Evolutionary conservation across 495 filamentous ascomycete species (phyloP), one percentile per base, ranked within the genome.

Genomic region (Hyaloscypha bicolor): DNA sequence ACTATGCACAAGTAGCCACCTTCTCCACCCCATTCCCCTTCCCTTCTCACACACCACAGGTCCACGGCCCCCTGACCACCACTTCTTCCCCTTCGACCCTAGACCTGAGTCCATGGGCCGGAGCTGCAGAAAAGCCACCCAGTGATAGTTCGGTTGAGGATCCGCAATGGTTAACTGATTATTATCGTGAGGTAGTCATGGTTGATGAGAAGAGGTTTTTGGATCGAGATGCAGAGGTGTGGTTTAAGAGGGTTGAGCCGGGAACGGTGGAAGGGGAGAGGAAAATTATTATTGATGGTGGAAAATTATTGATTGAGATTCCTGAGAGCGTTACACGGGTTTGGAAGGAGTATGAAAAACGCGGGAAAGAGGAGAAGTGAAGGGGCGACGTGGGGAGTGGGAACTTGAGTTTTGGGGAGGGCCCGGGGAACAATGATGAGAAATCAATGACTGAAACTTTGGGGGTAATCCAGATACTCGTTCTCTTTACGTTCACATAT

Each of bases 261-360:
- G 62, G 62, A 21, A 64, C 21, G 11, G 62, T 64, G 14, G 48
- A 33, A 19, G 62, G 62, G 8, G 62, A 64, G 2, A 55, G 52
- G 62, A 64, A 32, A 29, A 29, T 64, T 55, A 55, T 64, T 55
- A 64, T 64, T 55, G 31, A 64, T 9, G 51, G 55, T 52, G 62
- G 62, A 16, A 64, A 64, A 42, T 25, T 3, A 9, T 32, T 55
- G 45, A 55, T 64, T 33, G 62, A 64, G 22, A 35, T 64, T 64
- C 35, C 22, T n/a, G 62, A 55, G 52, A 48, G 32, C 9, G 62
- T 64, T 2, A 55, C 30, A 45, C 31, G 25, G 29, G 45, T 55
- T 64, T 64, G 62, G 62, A 55, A 31, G 62, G 52, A 64, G 30
- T 64, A 64, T 64, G 62, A 64, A 29, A 30, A n/a, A 21, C 51